These are phyloP conservation scores for Hemisphaericaspora subhashii DNA, from an alignment of 1,139 yeast genomes.

Conservation along the genomic window DNA sequence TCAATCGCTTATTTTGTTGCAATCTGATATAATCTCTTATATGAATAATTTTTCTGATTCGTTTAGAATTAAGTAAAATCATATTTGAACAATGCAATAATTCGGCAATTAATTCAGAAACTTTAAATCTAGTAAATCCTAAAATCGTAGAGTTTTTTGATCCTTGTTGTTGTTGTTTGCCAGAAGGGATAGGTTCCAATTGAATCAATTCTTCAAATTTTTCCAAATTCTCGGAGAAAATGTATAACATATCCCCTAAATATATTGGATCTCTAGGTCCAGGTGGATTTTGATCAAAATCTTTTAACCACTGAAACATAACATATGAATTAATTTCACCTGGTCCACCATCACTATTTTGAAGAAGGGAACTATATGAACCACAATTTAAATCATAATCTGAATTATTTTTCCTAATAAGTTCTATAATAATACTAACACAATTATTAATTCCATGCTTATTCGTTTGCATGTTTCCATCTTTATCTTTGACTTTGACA, in stretches of 20 bases:
- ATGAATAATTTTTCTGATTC: constrained; percentile 34
- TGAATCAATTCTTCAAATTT: constrained; percentile 32
- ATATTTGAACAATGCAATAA: constrained; percentile 50
- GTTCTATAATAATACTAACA: constrained; percentile 48
- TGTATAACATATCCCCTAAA: constrained; percentile 43
- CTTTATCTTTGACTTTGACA: constrained; percentile 15
- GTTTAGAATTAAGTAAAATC: constrained; percentile 45
- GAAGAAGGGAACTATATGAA: constrained; percentile 34
- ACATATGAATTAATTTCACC: constrained; percentile 44
- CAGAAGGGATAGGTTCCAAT: constrained; percentile 27
- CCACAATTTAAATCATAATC: constrained; percentile 51
- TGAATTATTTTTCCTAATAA: constrained; percentile 48
- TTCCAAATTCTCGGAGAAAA: constrained; percentile 41
- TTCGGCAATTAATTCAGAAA: constrained; percentile 48
- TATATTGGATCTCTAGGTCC: constrained; percentile 47
- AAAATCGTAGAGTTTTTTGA: constrained; percentile 21
- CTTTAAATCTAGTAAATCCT: constrained; percentile 45
- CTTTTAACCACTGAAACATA: constrained; percentile 50
- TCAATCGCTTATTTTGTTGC: constrained; percentile 30
- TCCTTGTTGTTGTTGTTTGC: too few species aligned
- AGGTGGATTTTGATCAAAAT: constrained; percentile 50
- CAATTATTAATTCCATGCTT: constrained; percentile 50
- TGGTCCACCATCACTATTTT: constrained; percentile 30
- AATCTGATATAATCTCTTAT: constrained; percentile 38
- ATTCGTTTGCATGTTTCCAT: constrained; percentile 27